Evolutionary conservation across 768 basidiomycete genomes (phyloP).

Genomic region (Boletus subparvulus): DNA sequence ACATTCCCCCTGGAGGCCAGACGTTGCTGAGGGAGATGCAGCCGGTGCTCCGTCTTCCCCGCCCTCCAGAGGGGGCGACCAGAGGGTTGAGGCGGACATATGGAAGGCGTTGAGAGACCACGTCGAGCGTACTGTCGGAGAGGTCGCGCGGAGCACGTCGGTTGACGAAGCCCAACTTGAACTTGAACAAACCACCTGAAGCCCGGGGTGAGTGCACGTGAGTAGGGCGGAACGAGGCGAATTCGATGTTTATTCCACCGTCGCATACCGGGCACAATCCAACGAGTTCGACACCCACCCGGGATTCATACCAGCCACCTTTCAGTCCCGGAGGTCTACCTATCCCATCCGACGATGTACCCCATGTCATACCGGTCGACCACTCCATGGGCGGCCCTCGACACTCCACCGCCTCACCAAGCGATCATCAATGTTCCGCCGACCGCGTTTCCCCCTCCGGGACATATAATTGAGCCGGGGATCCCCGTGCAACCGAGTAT

Average conservation of each 20-base stretch:
- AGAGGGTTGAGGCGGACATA: no score
- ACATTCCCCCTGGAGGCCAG: no score
- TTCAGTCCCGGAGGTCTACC: conserved; percentile 13
- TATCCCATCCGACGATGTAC: conserved; percentile 11
- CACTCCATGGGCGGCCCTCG: conserved; percentile 7
- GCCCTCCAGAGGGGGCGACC: no score
- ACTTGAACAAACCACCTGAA: no score
- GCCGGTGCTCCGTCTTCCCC: no score
- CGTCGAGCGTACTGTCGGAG: no score
- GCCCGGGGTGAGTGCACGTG: no score
- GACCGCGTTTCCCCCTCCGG: conserved; percentile 20
- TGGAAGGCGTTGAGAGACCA: no score
- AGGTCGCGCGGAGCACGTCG: no score
- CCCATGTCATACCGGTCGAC: conserved; percentile 18
- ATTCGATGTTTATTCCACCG: conserved; percentile 14
- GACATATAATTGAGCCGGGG: conserved; percentile 16
- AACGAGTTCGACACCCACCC: conserved; percentile 26
- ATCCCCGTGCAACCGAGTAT: conserved; percentile 5
- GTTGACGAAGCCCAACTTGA: no score
- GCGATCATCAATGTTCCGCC: conserved; percentile 19
- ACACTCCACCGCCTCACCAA: conserved; percentile 6
- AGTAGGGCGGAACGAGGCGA: no score
- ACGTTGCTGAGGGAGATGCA: no score
- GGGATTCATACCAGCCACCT: conserved; percentile 18
- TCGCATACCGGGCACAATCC: conserved; percentile 12